Evolutionary conservation across 1,284 basidiomycete species (phyloP).

Genomic region (Fomes fomentarius): DNA sequence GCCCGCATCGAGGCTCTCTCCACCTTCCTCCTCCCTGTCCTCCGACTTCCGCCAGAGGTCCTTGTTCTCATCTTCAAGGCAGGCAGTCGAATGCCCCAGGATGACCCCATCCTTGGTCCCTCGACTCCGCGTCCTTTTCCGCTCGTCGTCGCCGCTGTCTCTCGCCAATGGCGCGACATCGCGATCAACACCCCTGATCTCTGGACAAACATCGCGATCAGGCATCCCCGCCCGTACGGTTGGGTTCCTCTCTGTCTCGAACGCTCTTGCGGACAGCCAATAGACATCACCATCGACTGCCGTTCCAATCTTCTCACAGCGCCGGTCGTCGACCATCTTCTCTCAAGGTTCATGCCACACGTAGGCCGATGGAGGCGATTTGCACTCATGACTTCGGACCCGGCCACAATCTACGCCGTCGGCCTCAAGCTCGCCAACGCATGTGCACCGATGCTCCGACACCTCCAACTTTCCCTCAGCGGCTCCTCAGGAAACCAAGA

Average conservation of each 20-base stretch:
- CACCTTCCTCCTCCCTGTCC: conserved; percentile 20
- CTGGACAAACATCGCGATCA: conserved; percentile 32
- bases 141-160: conserved; percentile 31
- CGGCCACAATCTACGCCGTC: conserved; percentile 23
- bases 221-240: conserved; percentile 21
- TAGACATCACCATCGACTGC: conserved; percentile 32
- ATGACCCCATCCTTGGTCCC: conserved; percentile 21
- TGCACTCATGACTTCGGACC: conserved; percentile 27
- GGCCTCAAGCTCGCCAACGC: conserved; percentile 21
- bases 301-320: conserved; percentile 20
- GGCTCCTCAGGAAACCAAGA: conserved; percentile 30
- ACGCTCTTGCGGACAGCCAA: conserved; percentile 20
- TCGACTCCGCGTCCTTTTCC: conserved; percentile 25
- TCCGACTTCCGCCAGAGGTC: conserved; percentile 21
- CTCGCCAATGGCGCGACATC: conserved; percentile 32
- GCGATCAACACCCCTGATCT: conserved; percentile 29
- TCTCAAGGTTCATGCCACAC: conserved; percentile 22
- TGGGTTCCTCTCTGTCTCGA: conserved; percentile 28
- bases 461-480: conserved; percentile 28
- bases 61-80: conserved; percentile 23
- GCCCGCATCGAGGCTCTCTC: conserved; percentile 25
- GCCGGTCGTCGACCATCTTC: conserved; percentile 19
- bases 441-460: conserved; percentile 24
- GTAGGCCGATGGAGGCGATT: conserved; percentile 28
- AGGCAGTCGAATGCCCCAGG: conserved; percentile 23